These are phyloP conservation scores for Salix caprea DNA, from an alignment of 345 rosid species.

Conservation along the genomic window DNA sequence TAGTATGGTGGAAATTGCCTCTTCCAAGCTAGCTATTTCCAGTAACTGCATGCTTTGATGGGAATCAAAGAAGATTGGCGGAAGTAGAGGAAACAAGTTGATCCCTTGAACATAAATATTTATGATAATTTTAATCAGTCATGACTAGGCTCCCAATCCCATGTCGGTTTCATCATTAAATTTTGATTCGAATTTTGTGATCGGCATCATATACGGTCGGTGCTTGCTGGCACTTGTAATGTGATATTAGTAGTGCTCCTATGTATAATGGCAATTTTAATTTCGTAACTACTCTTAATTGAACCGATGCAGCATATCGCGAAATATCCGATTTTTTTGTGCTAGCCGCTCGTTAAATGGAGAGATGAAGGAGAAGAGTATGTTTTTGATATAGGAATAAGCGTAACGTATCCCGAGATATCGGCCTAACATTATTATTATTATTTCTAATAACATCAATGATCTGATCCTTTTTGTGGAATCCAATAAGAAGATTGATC, in stretches of 20 bases:
- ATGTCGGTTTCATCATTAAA: slow-evolving; percentile 7
- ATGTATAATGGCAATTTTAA: slow-evolving; percentile 1
- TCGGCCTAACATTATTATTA: neutral
- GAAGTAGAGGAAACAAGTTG: neutral
- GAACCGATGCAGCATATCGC: neutral
- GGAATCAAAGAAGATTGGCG: neutral
- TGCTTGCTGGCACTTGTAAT: slow-evolving; percentile 7
- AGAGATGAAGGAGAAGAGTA: neutral
- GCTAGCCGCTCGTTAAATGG: neutral
- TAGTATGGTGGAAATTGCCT: neutral
- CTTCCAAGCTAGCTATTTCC: neutral
- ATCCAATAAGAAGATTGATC: too few species aligned
- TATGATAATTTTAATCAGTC: slow-evolving; percentile 4
- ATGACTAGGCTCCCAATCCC: slow-evolving; percentile 8
- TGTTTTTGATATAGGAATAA: neutral
- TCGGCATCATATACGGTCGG: neutral
- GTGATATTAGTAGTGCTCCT: neutral
- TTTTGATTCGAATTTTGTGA: slow-evolving; percentile 3
- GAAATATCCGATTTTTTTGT: neutral
- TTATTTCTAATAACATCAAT: too few species aligned
- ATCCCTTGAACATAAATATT: neutral
- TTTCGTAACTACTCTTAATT: neutral
- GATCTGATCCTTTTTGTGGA: neutral
- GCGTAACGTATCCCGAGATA: neutral
- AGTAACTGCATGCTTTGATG: neutral